These are phyloP conservation scores for Fusarium mexicanum DNA, from an alignment of 2,329 filamentous ascomycete genomes.

Conservation along the genomic window DNA sequence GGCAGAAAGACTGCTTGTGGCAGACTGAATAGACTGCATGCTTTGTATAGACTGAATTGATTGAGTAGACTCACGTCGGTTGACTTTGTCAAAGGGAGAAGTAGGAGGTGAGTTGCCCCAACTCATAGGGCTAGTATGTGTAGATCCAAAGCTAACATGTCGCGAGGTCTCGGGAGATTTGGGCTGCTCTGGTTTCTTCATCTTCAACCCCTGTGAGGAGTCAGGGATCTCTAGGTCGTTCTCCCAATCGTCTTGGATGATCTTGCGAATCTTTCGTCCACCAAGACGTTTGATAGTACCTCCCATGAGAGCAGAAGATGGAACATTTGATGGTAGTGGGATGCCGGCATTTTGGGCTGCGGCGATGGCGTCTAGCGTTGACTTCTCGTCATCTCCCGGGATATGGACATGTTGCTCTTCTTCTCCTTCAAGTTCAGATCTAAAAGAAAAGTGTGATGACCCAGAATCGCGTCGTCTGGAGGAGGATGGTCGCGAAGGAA, in stretches of 20 bases:
- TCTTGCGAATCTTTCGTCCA: slow-evolving; percentile 75
- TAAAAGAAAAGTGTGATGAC: slow-evolving; percentile 83
- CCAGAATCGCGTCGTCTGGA: slow-evolving; percentile 75
- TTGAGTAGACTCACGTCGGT: slow-evolving; percentile 43
- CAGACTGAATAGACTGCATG: slow-evolving; percentile 42
- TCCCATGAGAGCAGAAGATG: slow-evolving; percentile 87
- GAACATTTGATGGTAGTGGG: slow-evolving; percentile 86
- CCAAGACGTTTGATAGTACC: slow-evolving; percentile 94
- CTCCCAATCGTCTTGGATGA: slow-evolving; percentile 82
- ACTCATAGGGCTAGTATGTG: slow-evolving; percentile 63
- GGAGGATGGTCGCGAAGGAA: slow-evolving; percentile 49
- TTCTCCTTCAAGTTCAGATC: slow-evolving; percentile 84
- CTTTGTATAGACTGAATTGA: slow-evolving; percentile 22
- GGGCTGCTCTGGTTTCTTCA: slow-evolving; percentile 69
- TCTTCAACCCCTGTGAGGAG: slow-evolving; percentile 65
- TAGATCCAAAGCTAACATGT: slow-evolving; percentile 66
- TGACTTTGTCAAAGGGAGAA: slow-evolving; percentile 38
- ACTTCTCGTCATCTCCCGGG: slow-evolving; percentile 84
- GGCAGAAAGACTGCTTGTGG: slow-evolving; percentile 51
- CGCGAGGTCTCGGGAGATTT: slow-evolving; percentile 75
- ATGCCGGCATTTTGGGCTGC: slow-evolving; percentile 91
- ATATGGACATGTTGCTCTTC: slow-evolving; percentile 91
- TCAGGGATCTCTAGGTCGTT: slow-evolving; percentile 79
- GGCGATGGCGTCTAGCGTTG: slow-evolving; percentile 85
- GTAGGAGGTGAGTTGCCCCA: slow-evolving; percentile 43